Percentiles rank a stretch among this genome's conserved stretches.
Conservation (phyloP, 805 yeast species). For the Pichia kluyveri region DNA sequence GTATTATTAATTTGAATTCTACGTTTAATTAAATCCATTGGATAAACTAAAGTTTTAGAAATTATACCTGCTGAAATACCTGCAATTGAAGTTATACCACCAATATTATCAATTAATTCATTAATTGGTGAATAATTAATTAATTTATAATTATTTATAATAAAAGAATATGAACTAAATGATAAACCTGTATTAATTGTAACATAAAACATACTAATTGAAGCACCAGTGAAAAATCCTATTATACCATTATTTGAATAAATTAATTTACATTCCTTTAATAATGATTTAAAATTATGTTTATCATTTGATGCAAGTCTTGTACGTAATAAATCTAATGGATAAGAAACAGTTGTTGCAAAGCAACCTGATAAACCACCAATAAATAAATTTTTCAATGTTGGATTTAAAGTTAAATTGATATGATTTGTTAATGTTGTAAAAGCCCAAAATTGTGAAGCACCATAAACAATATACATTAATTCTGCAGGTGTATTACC, state of each 20-base stretch:
- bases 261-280: slow-evolving; percentile 28
- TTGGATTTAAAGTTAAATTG: background rate
- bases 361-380: slow-evolving; percentile 74
- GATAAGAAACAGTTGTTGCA: slow-evolving; percentile 73
- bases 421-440: slow-evolving; percentile 25
- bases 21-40: slow-evolving; percentile 76
- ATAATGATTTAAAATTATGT: slow-evolving; percentile 26
- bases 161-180: slow-evolving; percentile 56
- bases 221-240: slow-evolving; percentile 44
- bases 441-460: slow-evolving; percentile 71
- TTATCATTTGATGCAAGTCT: slow-evolving; percentile 61
- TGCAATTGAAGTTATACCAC: slow-evolving; percentile 45
- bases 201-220: slow-evolving; percentile 49
- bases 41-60: slow-evolving; percentile 71
- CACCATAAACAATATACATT: slow-evolving; percentile 80
- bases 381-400: slow-evolving; percentile 29
- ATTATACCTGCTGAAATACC: slow-evolving; percentile 70
- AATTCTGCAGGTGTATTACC: slow-evolving; percentile 90
- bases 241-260: slow-evolving; percentile 26
- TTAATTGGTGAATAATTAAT: background rate
- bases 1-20: slow-evolving; percentile 51
- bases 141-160: slow-evolving; percentile 1
- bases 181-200: slow-evolving; percentile 66
- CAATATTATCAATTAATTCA: slow-evolving; percentile 13
- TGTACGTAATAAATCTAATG: slow-evolving; percentile 85